Conservation (phyloP, 2,329 filamentous ascomycete species). For the Xylariaceae sp. region DNA sequence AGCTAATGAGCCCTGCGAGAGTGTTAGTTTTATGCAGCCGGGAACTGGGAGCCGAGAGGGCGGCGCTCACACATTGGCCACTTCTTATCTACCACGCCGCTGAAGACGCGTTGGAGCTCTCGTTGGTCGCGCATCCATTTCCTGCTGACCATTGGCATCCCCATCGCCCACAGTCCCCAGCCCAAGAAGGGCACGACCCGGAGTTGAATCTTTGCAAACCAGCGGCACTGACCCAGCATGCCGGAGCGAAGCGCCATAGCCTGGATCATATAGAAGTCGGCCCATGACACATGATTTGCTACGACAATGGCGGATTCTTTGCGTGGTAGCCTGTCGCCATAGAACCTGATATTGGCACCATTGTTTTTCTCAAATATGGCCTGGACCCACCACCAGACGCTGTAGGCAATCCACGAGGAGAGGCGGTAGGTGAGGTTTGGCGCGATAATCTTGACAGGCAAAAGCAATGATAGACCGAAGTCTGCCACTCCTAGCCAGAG, state of each 20-base stretch:
- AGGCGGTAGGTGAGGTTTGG: conserved; percentile 48
- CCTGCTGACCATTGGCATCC: conserved; percentile 59
- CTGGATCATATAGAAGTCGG: conserved; percentile 63
- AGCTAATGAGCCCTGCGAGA: conserved; percentile 54
- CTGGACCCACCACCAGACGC: conserved; percentile 56
- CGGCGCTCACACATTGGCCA: conserved; percentile 54
- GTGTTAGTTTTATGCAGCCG: conserved; percentile 3
- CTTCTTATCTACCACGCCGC: conserved; percentile 43
- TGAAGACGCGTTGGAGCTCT: conserved; percentile 55
- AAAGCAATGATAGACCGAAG: conserved; percentile 42
- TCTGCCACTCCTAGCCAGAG: conserved; percentile 48
- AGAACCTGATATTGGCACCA: conserved; percentile 47
- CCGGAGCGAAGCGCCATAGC: conserved; percentile 46
- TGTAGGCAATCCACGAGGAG: conserved; percentile 50
- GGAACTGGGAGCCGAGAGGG: neutral
- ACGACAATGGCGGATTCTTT: conserved; percentile 59
- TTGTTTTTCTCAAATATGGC: conserved; percentile 51
- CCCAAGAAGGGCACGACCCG: conserved; percentile 56
- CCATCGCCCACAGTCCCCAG: conserved; percentile 62
- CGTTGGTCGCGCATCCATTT: conserved; percentile 53
- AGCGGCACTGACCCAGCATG: conserved; percentile 59
- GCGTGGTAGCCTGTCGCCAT: conserved; percentile 45
- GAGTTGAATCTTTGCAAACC: conserved; percentile 59
- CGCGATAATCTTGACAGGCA: conserved; percentile 41
- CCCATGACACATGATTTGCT: conserved; percentile 57